Conservation (phyloP, 2,329 filamentous ascomycete genomes). For the Arthrocladium fulminans region DNA sequence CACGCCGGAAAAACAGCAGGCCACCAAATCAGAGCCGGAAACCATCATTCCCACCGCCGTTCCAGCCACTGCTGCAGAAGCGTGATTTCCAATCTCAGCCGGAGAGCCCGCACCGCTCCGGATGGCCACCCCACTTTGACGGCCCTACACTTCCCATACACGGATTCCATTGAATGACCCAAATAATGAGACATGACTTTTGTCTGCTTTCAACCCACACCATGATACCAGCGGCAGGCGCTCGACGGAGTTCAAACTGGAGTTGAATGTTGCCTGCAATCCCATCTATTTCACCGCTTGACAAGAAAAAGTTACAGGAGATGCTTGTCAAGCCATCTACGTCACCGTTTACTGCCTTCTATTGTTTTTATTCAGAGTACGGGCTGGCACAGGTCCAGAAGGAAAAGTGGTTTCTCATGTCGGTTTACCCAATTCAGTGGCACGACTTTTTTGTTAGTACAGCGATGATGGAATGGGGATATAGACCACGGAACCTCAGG, state of each 20-base stretch:
- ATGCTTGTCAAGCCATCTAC: conserved; percentile 3
- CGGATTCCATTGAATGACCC: background rate
- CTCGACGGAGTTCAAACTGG: conserved; percentile 7
- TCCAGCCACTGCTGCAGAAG: background rate
- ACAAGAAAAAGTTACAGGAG: conserved; percentile 2
- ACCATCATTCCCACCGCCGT: conserved; percentile 1
- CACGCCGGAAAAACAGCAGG: conserved; percentile 3
- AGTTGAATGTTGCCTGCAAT: background rate
- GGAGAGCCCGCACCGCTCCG: background rate
- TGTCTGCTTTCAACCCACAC: conserved; percentile 1
- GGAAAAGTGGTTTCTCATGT: background rate
- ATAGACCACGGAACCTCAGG: background rate
- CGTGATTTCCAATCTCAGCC: background rate
- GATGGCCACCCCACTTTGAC: too few relatives aligned
- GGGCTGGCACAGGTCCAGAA: too few relatives aligned
- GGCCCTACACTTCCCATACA: too few relatives aligned
- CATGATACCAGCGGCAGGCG: conserved; percentile 11
- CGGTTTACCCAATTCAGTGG: background rate
- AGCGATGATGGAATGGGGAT: background rate
- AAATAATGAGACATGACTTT: conserved; percentile 5
- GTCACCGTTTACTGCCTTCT: background rate
- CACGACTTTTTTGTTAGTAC: conserved; percentile 3
- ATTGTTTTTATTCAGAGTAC: background rate
- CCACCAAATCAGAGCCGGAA: conserved; percentile 2
- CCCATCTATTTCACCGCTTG: background rate